These are phyloP conservation scores for Talaromyces sp. DNA, from an alignment of 2,329 filamentous ascomycete species.

Conservation along the genomic window DNA sequence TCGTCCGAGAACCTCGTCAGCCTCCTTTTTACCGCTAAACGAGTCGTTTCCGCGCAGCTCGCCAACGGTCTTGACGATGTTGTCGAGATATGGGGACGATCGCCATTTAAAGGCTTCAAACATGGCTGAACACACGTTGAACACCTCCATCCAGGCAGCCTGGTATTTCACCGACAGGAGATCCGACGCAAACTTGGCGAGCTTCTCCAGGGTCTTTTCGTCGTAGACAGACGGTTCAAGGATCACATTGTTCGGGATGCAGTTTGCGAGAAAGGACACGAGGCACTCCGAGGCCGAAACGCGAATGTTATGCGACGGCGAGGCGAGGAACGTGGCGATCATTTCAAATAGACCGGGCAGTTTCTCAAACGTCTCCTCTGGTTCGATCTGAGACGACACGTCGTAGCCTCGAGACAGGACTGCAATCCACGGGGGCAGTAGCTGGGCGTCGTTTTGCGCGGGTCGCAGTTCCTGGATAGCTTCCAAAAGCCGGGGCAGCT, in stretches of 20 bases:
- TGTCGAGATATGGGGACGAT: constrained; percentile 70
- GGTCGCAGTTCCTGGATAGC: constrained; percentile 90
- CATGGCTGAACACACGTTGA: constrained; percentile 79
- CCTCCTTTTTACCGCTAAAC: constrained; percentile 91
- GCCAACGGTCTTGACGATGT: constrained; percentile 73
- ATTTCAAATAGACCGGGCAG: constrained; percentile 78
- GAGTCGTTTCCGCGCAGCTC: constrained; percentile 83
- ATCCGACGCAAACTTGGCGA: constrained; percentile 65
- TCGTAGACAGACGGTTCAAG: constrained; percentile 88
- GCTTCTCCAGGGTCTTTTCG: constrained; percentile 79
- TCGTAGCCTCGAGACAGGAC: constrained; percentile 93
- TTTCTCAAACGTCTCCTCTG: constrained; percentile 87
- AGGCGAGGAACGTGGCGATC: constrained; percentile 76
- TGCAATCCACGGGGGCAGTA: constrained; percentile 94
- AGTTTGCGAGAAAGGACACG: constrained; percentile 87
- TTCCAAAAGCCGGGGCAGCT: constrained; percentile 82
- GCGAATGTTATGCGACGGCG: constrained; percentile 85
- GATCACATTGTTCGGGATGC: constrained; percentile 76
- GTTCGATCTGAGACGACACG: constrained; percentile 80
- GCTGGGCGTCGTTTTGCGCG: constrained; percentile 86
- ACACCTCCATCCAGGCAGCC: constrained; percentile 90
- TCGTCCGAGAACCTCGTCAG: constrained; percentile 82
- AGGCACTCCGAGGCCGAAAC: constrained; percentile 92
- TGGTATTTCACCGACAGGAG: constrained; percentile 89
- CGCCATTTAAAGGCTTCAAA: constrained; percentile 80